A percentile compares a stretch with the other conserved stretches of the same genome.
phyloP scores from a whole-genome alignment of 1,284 basidiomycete genomes.

The Malassezia sp. region DNA sequence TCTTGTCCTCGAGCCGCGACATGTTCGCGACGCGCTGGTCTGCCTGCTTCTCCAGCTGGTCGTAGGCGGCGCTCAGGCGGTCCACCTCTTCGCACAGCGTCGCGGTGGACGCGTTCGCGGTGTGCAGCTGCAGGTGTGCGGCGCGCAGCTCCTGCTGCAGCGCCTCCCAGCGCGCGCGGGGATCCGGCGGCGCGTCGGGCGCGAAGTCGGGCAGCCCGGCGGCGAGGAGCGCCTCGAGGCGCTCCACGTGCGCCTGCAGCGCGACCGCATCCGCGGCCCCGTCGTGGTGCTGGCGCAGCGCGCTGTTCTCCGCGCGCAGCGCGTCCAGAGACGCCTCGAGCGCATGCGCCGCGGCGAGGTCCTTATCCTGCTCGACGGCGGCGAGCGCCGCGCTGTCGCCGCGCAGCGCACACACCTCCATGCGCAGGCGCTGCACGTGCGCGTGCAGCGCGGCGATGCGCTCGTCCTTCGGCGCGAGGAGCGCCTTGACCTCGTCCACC shows the following conservation, averaged over 20 bases:
- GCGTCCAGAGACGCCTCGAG: not conserved
- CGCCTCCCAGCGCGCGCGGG: not conserved
- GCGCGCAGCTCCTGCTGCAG: slow-evolving; percentile 11
- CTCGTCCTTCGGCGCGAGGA: slow-evolving; percentile 52
- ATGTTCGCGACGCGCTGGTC: slow-evolving; percentile 76
- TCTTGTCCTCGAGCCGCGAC: slow-evolving; percentile 62
- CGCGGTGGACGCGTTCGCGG: slow-evolving; percentile 34
- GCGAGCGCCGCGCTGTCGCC: slow-evolving; percentile 50
- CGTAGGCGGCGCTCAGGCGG: slow-evolving; percentile 73
- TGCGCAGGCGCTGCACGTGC: slow-evolving; percentile 65
- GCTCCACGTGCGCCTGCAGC: not conserved
- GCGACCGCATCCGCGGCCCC: not conserved
- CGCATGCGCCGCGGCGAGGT: slow-evolving; percentile 5
- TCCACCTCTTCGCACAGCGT: slow-evolving; percentile 68
- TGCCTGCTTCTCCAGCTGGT: slow-evolving; percentile 68
- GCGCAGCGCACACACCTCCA: slow-evolving; percentile 62
- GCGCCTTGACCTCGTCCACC: slow-evolving; percentile 39
- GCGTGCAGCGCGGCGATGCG: slow-evolving; percentile 63
- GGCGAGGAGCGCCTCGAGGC: not conserved
- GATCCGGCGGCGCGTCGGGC: not conserved
- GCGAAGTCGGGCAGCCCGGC: not conserved
- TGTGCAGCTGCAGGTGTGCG: slow-evolving; percentile 17
- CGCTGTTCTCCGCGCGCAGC: not conserved
- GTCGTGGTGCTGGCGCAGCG: not conserved
- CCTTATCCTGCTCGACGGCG: slow-evolving; percentile 11